phyloP scores from a whole-genome alignment of 2,329 filamentous ascomycete species.

The Lachnellula arida region DNA sequence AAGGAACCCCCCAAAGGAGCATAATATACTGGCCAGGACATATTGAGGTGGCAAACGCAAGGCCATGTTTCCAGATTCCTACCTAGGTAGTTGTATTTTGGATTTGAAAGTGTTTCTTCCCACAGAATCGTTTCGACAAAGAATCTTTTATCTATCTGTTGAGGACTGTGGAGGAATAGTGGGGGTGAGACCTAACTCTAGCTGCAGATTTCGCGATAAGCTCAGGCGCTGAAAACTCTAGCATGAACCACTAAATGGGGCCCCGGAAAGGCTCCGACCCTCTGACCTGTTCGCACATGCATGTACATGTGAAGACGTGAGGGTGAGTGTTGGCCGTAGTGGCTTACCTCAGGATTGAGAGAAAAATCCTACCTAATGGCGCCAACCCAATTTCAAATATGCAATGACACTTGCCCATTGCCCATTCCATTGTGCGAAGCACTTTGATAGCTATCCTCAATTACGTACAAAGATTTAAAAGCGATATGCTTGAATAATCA shows the following conservation, averaged over 20 bases:
- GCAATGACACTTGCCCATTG: no score
- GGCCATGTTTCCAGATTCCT: background rate
- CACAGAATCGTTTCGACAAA: background rate
- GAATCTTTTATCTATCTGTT: background rate
- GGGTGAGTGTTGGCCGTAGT: background rate
- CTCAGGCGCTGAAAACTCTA: background rate
- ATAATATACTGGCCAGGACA: conserved; percentile 24
- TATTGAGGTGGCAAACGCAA: conserved; percentile 19
- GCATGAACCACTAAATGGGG: background rate
- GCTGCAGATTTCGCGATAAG: background rate
- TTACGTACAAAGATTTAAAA: no score
- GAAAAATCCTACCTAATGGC: no score
- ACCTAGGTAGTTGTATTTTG: no score
- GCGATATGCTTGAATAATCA: no score
- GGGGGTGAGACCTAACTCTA: background rate
- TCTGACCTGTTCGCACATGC: background rate
- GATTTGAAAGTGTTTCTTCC: background rate
- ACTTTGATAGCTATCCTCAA: no score
- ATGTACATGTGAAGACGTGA: background rate
- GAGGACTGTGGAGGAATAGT: background rate
- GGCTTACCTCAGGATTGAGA: background rate
- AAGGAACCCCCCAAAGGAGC: conserved; percentile 25
- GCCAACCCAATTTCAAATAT: no score
- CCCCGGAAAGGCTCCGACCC: background rate
- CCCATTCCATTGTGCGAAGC: no score